These are phyloP conservation scores for Orbilia quercus DNA, from an alignment of 2,329 filamentous ascomycete species.

Conservation along the genomic window DNA sequence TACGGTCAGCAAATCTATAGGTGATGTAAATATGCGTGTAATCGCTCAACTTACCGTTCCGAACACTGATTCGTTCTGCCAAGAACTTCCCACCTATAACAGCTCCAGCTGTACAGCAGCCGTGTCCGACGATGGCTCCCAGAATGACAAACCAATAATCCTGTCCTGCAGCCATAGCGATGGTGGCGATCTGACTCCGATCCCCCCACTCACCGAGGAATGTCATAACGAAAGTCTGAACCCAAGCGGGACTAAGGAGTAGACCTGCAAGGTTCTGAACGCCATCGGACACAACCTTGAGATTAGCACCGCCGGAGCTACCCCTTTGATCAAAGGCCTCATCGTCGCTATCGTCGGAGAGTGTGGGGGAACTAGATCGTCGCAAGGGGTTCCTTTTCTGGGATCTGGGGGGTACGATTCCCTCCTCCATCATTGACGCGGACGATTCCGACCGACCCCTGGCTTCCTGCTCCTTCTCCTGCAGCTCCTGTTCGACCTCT, in stretches of 20 bases:
- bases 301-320: conserved; percentile 60
- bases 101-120: conserved; percentile 87
- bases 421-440: conserved; percentile 56
- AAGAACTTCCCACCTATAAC: conserved; percentile 93
- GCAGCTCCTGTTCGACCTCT: conserved; percentile 77
- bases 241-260: conserved; percentile 93
- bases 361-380: conserved; percentile 51
- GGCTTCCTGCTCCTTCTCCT: conserved; percentile 58
- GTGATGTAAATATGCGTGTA: conserved; percentile 48
- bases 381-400: conserved; percentile 49
- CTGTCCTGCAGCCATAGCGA: conserved; percentile 97
- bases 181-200: conserved; percentile 95
- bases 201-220: conserved; percentile 99
- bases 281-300: conserved; percentile 69
- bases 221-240: conserved; percentile 99
- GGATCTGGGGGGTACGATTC: conserved; percentile 30
- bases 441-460: conserved; percentile 48
- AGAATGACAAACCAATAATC: conserved; percentile 99
- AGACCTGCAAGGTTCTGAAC: conserved; percentile 87
- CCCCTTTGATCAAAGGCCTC: conserved; percentile 60
- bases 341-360: conserved; percentile 51
- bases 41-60: conserved; percentile 79
- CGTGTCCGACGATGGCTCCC: conserved; percentile 86
- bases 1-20: no score
- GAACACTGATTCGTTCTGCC: conserved; percentile 91